Evolutionary conservation across 2,329 filamentous ascomycete genomes (phyloP).

Genomic region (Aspergillus sp.): DNA sequence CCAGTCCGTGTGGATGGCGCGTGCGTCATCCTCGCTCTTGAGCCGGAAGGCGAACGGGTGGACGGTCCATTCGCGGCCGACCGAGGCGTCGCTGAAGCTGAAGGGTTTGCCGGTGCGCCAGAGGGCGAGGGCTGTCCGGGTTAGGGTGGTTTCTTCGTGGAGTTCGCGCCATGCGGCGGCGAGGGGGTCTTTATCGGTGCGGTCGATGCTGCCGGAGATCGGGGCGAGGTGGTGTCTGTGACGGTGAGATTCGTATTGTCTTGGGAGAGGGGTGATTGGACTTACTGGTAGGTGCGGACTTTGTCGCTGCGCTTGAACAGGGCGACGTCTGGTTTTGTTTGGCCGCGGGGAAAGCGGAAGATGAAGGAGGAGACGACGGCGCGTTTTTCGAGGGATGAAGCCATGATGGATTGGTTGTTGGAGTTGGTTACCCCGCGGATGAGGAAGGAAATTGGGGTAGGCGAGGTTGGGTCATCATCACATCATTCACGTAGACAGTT

Average conservation of each 20-base stretch:
- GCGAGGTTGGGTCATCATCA: neutral
- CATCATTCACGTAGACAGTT: neutral
- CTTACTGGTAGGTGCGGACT: conserved; percentile 59
- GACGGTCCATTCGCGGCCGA: conserved; percentile 60
- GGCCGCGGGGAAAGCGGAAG: conserved; percentile 27
- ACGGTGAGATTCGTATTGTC: neutral
- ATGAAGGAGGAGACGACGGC: conserved; percentile 46
- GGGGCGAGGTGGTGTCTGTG: conserved; percentile 54
- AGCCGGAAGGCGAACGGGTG: conserved; percentile 59
- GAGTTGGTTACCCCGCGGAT: neutral
- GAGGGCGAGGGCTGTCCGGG: conserved; percentile 45
- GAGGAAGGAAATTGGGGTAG: neutral
- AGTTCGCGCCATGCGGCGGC: conserved; percentile 62
- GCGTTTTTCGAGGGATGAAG: conserved; percentile 20
- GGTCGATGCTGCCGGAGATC: conserved; percentile 61
- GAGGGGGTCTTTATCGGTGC: conserved; percentile 51
- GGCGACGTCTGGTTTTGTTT: conserved; percentile 48
- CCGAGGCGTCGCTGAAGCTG: conserved; percentile 51
- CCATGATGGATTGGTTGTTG: neutral
- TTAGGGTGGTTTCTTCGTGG: conserved; percentile 59
- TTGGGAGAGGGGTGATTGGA: neutral
- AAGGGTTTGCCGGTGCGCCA: conserved; percentile 60
- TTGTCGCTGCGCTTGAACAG: conserved; percentile 61
- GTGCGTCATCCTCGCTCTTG: conserved; percentile 33
- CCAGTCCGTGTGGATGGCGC: conserved; percentile 57